These are phyloP conservation scores for Albugo laibachii DNA, from an alignment of 352 stramenopile genomes.

Conservation along the genomic window DNA sequence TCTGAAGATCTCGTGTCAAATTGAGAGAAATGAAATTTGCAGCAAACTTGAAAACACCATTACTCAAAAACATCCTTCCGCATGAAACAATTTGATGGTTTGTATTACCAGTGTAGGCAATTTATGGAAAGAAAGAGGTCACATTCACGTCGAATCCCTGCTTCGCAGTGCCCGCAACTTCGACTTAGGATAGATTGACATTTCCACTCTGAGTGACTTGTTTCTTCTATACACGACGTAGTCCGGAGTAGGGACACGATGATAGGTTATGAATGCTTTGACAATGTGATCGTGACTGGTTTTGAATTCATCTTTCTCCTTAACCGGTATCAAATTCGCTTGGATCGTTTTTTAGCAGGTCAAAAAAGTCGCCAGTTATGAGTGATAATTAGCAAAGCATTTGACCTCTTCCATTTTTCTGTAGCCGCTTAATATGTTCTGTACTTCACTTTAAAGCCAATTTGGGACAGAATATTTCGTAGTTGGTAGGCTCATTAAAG, in stretches of 20 bases:
- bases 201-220: slow-evolving; percentile 26
- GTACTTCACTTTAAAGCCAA: slow-evolving; percentile 25
- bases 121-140: slow-evolving; percentile 18
- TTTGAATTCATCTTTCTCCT: slow-evolving; percentile 29
- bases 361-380: not conserved
- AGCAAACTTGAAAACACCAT: too few species aligned
- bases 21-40: too few species aligned
- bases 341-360: slow-evolving; percentile 18
- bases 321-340: slow-evolving; percentile 23
- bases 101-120: slow-evolving; percentile 73
- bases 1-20: too few species aligned
- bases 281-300: slow-evolving; percentile 36
- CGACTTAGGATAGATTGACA: slow-evolving; percentile 14
- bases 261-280: slow-evolving; percentile 36
- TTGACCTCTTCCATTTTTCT: slow-evolving; percentile 29
- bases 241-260: slow-evolving; percentile 51
- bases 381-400: not conserved
- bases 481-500: slow-evolving; percentile 25
- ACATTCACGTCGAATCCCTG: slow-evolving; percentile 24
- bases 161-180: slow-evolving; percentile 25
- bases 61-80: not conserved
- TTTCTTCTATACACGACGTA: slow-evolving; percentile 52
- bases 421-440: slow-evolving; percentile 28
- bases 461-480: slow-evolving; percentile 47
- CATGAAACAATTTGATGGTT: slow-evolving; percentile 32